Base-by-base conservation (phyloP, 495 filamentous ascomycete species). In the Immersiella caudata region DNA sequence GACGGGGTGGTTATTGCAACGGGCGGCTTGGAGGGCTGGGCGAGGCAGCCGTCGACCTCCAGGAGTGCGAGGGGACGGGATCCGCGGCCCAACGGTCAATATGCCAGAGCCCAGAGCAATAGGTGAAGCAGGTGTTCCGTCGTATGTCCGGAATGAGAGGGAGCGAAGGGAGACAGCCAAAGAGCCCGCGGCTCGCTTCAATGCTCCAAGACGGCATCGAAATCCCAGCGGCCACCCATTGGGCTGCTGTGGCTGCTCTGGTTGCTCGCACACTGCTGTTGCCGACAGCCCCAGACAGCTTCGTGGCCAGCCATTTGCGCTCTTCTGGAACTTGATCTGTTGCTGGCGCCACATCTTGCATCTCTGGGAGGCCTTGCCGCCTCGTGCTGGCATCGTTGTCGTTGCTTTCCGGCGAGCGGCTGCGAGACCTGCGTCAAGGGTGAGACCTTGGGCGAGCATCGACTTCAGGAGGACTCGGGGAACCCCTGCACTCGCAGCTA, bases 41-140 rank as follows among this genome's bases (percentile, higher is more conserved):
- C 33, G 25, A 49, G 49, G 18, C 40, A 63, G 61, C 14, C 46
- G 49, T 51, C 16, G 24, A 16, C 61, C 20, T 50, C 59, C n/a
- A 36, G 57, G 57, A 36, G 20, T 8, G 7, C 8, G 51, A 55
- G 26, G 20, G 27, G 63, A 57, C 63, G 63, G 63, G 35, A 57
- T 40, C 51, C 22, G 36, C 63, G 63, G 63, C 40, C 29, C 51
- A 46, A 29, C 22, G 36, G 52, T 27, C 63, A 50, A 65, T 65
- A 65, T 65, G 63, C 63, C 63, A 65, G 63, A 65, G 63, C 24
- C 63, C 51, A 56, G 51, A 56, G 63, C 63, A 65, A 65, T 65
- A 65, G 40, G 33, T 46, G 35, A 26, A 20, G 35, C 60, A 27
- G 40, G 7, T 29, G 12, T 33, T 59, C 57, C 26, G 57, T 27